Evolutionary conservation across 495 filamentous ascomycete species (phyloP).

Genomic region (Jackrogersella multiformis): DNA sequence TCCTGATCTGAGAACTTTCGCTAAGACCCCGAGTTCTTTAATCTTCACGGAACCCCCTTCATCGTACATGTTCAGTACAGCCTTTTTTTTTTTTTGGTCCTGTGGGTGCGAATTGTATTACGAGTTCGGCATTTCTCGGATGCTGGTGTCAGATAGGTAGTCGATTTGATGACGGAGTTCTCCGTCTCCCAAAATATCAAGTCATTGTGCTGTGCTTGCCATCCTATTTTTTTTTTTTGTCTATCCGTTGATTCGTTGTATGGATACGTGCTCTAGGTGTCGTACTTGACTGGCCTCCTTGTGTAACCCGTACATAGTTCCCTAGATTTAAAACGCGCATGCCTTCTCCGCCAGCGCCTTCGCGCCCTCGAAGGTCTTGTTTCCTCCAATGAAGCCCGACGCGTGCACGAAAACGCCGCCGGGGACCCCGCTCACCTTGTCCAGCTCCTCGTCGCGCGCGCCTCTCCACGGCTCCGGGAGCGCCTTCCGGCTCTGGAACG

Average conservation of each 20-base stretch:
- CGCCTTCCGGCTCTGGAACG: constrained; percentile 88
- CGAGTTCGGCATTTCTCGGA: constrained; percentile 9
- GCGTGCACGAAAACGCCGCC: constrained; percentile 95
- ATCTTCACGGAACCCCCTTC: constrained; percentile 9
- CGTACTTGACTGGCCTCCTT: not conserved
- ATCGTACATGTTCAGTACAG: constrained; percentile 12
- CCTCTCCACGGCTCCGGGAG: constrained; percentile 93
- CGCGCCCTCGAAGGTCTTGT: constrained; percentile 89
- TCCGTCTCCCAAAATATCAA: constrained; percentile 4
- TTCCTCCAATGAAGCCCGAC: constrained; percentile 94
- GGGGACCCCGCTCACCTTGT: constrained; percentile 72
- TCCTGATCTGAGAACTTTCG: constrained; percentile 25
- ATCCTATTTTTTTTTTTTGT: not conserved
- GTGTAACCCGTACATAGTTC: not conserved
- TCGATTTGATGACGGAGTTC: constrained; percentile 11
- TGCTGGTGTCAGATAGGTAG: constrained; percentile 29
- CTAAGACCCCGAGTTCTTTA: constrained; percentile 14
- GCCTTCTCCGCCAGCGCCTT: constrained; percentile 85
- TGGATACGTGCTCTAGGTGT: not conserved
- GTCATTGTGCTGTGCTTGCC: not conserved
- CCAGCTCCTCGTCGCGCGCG: constrained; percentile 82
- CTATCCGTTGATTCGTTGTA: constrained; percentile 40
- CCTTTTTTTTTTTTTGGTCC: too few species aligned
- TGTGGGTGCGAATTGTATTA: not conserved
- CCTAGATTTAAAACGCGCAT: constrained; percentile 33